Evolutionary conservation across 257 asterid species (phyloP).

Genomic region (Ballota nigra): DNA sequence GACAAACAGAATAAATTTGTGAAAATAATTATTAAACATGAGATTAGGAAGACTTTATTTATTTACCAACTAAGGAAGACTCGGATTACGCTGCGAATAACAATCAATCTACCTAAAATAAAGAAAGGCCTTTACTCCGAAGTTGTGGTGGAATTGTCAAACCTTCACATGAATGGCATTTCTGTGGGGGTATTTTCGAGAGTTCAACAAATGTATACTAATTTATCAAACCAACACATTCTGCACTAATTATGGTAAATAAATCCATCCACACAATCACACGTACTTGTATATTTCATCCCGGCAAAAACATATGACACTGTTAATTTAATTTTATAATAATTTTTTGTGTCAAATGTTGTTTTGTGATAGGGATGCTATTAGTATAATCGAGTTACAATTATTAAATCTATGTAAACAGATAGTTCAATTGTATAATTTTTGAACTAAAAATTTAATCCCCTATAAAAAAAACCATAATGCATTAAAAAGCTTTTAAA

Average conservation of each 20-base stretch:
- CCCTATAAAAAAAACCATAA: background rate
- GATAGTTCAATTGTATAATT: no score
- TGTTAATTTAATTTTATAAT: no score
- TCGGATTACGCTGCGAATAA: conserved; percentile 12
- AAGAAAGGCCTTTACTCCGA: conserved; percentile 4
- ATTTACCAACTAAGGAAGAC: conserved; percentile 16
- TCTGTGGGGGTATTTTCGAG: conserved; percentile 15
- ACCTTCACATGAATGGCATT: conserved; percentile 13
- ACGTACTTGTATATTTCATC: no score
- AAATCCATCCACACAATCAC: background rate
- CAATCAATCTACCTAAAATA: conserved; percentile 9
- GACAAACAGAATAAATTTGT: no score
- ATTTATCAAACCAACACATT: background rate
- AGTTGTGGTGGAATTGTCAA: conserved; percentile 11
- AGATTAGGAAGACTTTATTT: conserved; percentile 12
- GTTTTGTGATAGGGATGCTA: no score
- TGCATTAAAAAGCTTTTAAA: no score
- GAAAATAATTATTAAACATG: background rate
- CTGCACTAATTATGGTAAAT: background rate
- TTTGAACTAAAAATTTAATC: no score
- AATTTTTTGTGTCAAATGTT: background rate
- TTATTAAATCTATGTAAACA: no score
- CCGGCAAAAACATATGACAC: no score
- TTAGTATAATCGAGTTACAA: no score
- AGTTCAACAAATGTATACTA: background rate